Percentiles rank a stretch among this genome's conserved stretches.
Evolutionary conservation across 179 eudicot genomes (phyloP).

Genomic region (Amaranthus tricolor): DNA sequence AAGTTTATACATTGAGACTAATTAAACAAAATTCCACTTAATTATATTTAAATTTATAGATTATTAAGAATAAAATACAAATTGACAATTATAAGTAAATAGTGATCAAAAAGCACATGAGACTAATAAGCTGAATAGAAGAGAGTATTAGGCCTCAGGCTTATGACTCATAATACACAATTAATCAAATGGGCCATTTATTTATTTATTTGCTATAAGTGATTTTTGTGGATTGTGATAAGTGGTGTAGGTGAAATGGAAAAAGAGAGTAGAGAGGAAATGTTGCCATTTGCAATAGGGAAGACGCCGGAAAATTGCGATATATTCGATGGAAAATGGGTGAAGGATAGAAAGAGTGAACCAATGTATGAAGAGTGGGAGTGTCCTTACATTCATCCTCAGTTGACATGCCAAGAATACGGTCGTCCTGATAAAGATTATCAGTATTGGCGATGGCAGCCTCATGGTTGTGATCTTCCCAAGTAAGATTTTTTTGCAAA

Average conservation of each 20-base stretch:
- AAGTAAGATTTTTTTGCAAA: conserved; percentile 32
- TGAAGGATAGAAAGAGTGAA: conserved; percentile 50
- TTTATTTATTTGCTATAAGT: no score
- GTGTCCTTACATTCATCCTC: conserved; percentile 85
- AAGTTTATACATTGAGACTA: no score
- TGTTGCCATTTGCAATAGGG: conserved; percentile 55
- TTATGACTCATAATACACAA: no score
- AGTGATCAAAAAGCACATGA: no score
- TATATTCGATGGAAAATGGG: conserved; percentile 75
- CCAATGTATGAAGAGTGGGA: conserved; percentile 78
- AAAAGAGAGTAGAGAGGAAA: conserved; percentile 32
- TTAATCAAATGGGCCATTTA: no score
- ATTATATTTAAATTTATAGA: no score
- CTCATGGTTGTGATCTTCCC: conserved; percentile 73
- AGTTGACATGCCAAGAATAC: conserved; percentile 72
- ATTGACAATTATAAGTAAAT: no score
- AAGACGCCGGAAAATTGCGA: conserved; percentile 51
- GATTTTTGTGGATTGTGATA: not conserved
- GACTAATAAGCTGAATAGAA: no score
- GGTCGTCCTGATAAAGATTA: conserved; percentile 83
- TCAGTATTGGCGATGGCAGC: conserved; percentile 91
- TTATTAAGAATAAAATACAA: no score
- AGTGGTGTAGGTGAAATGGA: conserved; percentile 20
- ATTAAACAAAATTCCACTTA: no score
- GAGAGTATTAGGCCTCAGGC: no score